Evolutionary conservation across 2,329 filamentous ascomycete genomes (phyloP).

Genomic region (Colletotrichum limetticola): DNA sequence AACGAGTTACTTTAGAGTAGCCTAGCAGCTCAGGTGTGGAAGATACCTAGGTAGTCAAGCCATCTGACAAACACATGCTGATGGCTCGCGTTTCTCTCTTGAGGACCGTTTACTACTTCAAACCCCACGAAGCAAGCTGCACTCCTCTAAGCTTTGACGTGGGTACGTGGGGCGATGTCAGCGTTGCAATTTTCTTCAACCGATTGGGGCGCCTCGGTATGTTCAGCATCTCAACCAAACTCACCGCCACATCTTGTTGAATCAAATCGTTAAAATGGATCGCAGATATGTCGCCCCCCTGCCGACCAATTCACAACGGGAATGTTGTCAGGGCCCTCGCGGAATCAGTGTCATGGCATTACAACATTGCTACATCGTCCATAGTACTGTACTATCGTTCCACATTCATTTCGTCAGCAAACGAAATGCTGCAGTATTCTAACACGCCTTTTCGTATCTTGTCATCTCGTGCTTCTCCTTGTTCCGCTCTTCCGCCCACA

Average conservation of each 20-base stretch:
- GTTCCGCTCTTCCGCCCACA: not conserved
- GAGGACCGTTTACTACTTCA: not conserved
- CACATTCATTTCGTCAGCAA: not conserved
- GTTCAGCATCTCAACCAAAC: conserved; percentile 4
- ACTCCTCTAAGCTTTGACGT: not conserved
- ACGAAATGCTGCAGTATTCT: not conserved
- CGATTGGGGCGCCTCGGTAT: not conserved
- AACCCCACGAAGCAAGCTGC: not conserved
- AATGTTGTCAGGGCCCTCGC: not conserved
- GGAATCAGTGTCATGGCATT: not conserved
- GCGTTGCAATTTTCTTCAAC: not conserved
- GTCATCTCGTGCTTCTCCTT: not conserved
- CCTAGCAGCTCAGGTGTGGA: not conserved
- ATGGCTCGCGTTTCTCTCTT: not conserved
- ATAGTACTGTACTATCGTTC: not conserved
- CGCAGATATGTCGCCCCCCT: not conserved
- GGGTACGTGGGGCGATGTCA: not conserved
- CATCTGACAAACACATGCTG: not conserved
- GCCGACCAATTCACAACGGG: not conserved
- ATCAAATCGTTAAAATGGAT: not conserved
- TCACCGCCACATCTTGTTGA: conserved; percentile 21
- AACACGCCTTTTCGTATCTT: conserved; percentile 3
- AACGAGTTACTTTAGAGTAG: no score
- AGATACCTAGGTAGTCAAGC: not conserved
- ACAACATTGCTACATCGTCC: conserved; percentile 2